Conservation (phyloP, 495 filamentous ascomycete species). For the Penicillium macrosclerotiorum region DNA sequence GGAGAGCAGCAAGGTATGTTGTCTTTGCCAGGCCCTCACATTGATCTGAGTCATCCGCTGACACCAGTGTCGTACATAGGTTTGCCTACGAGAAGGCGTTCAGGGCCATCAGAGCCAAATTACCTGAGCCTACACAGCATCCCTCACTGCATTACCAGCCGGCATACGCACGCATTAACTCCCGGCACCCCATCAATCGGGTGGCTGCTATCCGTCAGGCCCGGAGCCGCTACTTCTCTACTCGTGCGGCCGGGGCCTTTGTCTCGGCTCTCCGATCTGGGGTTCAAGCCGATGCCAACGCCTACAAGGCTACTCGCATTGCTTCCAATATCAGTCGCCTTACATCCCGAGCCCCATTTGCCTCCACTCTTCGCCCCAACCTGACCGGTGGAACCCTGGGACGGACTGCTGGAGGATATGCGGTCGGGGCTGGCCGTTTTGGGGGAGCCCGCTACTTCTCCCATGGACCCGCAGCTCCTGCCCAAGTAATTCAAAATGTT, state of each 20-base stretch:
- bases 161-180: constrained; percentile 49
- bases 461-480: constrained; percentile 77
- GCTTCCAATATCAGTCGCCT: constrained; percentile 64
- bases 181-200: constrained; percentile 70
- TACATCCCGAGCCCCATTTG: constrained; percentile 79
- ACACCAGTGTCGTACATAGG: constrained; percentile 34
- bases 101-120: constrained; percentile 59
- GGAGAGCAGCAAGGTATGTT: constrained; percentile 62
- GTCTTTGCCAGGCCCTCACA: constrained; percentile 2
- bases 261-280: constrained; percentile 52
- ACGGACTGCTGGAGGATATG: constrained; percentile 84
- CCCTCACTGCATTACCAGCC: constrained; percentile 45
- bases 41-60: constrained; percentile 18
- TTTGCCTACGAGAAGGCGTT: constrained; percentile 63
- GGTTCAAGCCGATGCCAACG: constrained; percentile 58
- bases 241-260: constrained; percentile 62
- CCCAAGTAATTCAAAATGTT: constrained; percentile 92
- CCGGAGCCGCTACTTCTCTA: constrained; percentile 73
- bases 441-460: constrained; percentile 85
- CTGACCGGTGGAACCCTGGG: constrained; percentile 84
- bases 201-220: constrained; percentile 68
- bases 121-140: constrained; percentile 53
- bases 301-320: constrained; percentile 64
- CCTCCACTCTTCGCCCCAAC: constrained; percentile 86
- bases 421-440: constrained; percentile 63